phyloP scores from a whole-genome alignment of 208 protist genomes.

The Leptomonas pyrrhocoris region DNA sequence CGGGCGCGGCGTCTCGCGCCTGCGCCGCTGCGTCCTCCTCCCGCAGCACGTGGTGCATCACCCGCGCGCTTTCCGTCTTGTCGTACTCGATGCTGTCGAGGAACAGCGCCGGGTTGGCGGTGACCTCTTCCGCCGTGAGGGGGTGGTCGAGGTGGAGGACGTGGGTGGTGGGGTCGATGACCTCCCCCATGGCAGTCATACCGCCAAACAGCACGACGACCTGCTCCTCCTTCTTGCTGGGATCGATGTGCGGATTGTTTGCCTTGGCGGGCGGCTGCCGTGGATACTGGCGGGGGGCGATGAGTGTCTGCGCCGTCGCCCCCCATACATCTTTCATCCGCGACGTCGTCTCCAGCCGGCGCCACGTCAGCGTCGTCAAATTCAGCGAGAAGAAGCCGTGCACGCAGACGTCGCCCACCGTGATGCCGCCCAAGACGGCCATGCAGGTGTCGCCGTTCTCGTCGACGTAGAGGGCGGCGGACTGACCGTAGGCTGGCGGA shows the following conservation, averaged over 20 bases:
- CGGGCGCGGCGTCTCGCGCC: neutral
- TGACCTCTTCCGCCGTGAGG: constrained; percentile 32
- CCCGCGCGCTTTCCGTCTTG: constrained; percentile 1
- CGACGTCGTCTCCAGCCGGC: constrained; percentile 24
- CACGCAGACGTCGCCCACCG: constrained; percentile 16
- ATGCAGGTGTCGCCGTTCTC: constrained; percentile 36
- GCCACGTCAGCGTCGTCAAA: constrained; percentile 41
- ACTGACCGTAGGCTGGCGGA: constrained; percentile 61
- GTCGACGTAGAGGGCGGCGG: constrained; percentile 32
- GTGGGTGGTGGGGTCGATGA: constrained; percentile 40
- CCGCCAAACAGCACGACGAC: constrained; percentile 79
- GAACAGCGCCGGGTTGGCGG: constrained; percentile 16
- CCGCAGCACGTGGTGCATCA: constrained; percentile 6
- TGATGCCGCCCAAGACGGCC: constrained; percentile 55
- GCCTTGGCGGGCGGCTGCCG: neutral
- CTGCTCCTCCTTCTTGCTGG: constrained; percentile 36
- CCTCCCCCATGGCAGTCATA: constrained; percentile 35
- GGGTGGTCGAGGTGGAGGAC: constrained; percentile 47
- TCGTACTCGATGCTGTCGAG: constrained; percentile 33
- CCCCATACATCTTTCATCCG: constrained; percentile 46
- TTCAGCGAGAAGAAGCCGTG: constrained; percentile 44
- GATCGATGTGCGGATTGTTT: neutral
- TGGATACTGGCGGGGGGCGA: constrained; percentile 26
- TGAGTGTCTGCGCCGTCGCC: constrained; percentile 46
- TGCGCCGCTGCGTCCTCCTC: constrained; percentile 1